Evolutionary conservation across 148 eudicot species (phyloP), one percentile per base, ranked within the genome.

Genomic region (Vaccinium darrowii): DNA sequence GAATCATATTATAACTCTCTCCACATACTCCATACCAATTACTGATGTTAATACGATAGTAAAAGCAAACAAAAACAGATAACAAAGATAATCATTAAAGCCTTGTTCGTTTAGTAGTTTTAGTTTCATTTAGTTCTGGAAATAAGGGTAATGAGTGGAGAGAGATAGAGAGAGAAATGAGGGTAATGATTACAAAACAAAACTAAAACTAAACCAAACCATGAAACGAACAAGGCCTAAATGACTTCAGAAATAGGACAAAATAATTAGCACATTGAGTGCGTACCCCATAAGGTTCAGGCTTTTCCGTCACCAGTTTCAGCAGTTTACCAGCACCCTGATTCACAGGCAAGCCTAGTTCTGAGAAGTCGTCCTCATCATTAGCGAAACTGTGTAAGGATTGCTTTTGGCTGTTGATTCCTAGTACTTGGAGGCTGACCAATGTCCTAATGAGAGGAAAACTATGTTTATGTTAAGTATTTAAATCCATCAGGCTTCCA

Each of bases 271-370:
- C 52, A 82, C 47, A 16, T 21, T 8, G 74, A 4, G 18, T 30
- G 74, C 83, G 30, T 85, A 88, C 90, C 78, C 23, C 5, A 30
- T 75, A 74, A 25, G 19, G 50, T 14, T 85, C 86, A 63, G 33
- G 86, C 71, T 88, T 88, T 82, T 85, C 84, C 8, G 88, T 88
- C 62, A 43, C 62, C 86, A 85, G 58, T 83, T 83, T 83, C 14
- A 80, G 76, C 80, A n/a, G 33, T 56, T 47, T 76, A 60, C 43
- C 54, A 1, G 23, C 33, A 69, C 81, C 33, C 69, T 57, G 84
- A 33, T 51, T 25, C 33, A 49, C 21, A 65, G 84, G 77, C 9
- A 84, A 80, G 19, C 85, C 89, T 53, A 88, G 76, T 72, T 85
- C 89, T 36, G 84, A 82, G 85, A 85, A 88, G 25, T 78, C 89